Evolutionary conservation across 202 grass and related monocot genomes (phyloP).

Genomic region (Panicum hallii): DNA sequence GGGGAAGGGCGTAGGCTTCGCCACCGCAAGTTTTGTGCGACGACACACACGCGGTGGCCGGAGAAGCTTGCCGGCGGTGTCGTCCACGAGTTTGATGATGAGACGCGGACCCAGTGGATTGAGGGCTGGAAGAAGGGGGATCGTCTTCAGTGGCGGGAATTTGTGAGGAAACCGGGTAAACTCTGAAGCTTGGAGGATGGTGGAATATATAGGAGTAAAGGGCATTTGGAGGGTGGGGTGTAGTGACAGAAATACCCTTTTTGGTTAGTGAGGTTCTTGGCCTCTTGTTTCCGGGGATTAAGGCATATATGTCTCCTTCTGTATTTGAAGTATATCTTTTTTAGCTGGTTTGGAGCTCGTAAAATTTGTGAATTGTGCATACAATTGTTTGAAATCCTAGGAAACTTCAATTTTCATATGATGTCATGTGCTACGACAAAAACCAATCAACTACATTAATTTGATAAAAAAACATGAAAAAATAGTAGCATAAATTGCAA

Average conservation of each 20-base stretch:
- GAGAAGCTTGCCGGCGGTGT: slow-evolving; percentile 31
- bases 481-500: background rate
- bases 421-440: background rate
- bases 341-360: background rate
- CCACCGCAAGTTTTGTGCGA: slow-evolving; percentile 1
- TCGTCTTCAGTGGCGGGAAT: slow-evolving; percentile 17
- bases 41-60: slow-evolving; percentile 31
- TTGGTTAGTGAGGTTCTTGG: background rate
- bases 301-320: background rate
- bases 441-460: background rate
- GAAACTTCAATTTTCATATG: background rate
- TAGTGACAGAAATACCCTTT: slow-evolving; percentile 23
- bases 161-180: slow-evolving; percentile 53
- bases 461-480: background rate
- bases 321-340: background rate
- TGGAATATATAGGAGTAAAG: slow-evolving; percentile 45
- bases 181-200: slow-evolving; percentile 14
- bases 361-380: background rate
- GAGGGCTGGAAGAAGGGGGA: slow-evolving; percentile 3
- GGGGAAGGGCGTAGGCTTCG: slow-evolving; percentile 5
- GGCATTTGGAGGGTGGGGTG: background rate
- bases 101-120: background rate
- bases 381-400: background rate
- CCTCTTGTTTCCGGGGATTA: slow-evolving; percentile 7
- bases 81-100: background rate